These are phyloP conservation scores for Penstemon davidsonii DNA, from an alignment of 257 asterid species.

Conservation along the genomic window DNA sequence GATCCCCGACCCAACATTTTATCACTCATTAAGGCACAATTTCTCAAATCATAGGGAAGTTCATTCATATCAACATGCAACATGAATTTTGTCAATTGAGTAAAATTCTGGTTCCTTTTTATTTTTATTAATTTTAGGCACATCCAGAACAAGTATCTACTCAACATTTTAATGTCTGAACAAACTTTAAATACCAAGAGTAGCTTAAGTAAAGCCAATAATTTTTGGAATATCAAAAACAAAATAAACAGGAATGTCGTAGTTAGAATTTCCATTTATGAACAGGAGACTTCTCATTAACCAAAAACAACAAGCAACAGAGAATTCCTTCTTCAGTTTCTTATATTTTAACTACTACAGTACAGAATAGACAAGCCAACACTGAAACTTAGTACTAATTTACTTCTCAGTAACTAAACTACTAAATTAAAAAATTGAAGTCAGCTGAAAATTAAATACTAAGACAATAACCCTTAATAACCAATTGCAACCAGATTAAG, in stretches of 20 bases:
- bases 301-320: neutral
- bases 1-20: no score
- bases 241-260: neutral
- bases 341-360: no score
- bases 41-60: no score
- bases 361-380: neutral
- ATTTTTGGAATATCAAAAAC: neutral
- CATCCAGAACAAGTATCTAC: neutral
- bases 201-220: neutral
- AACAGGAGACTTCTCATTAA: neutral
- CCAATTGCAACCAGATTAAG: constrained; percentile 27
- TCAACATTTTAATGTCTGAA: no score
- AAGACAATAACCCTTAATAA: constrained; percentile 8
- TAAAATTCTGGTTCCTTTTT: constrained; percentile 1
- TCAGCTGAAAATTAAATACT: neutral
- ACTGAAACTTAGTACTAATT: neutral
- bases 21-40: no score
- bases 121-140: neutral
- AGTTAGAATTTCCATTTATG: neutral
- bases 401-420: constrained; percentile 4
- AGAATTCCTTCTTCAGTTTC: neutral
- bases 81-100: neutral
- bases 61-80: neutral
- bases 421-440: neutral
- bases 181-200: constrained; percentile 11